Conservation (phyloP, 2,329 filamentous ascomycete species). For the Fusarium sambucinum region DNA sequence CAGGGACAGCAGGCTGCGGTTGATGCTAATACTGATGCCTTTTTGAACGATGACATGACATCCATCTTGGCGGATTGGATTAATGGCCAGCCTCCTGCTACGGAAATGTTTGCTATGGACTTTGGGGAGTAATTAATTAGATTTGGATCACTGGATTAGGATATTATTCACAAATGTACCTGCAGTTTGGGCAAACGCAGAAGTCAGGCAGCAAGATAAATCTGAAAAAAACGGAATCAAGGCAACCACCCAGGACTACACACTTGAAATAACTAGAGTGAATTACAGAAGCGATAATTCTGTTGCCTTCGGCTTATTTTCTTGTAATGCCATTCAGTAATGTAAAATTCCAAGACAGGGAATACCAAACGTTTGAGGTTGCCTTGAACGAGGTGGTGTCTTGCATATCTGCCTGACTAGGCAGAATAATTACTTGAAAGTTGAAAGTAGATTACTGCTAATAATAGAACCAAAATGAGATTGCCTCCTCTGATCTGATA, state of each 20-base stretch:
- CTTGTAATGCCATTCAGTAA: too few relatives aligned
- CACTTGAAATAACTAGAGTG: not conserved
- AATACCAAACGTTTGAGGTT: not conserved
- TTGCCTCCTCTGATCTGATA: fast-evolving
- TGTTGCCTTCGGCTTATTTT: not conserved
- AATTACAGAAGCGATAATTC: not conserved
- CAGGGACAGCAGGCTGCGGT: not conserved
- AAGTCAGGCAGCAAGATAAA: constrained; percentile 1
- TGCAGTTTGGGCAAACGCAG: not conserved
- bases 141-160: not conserved
- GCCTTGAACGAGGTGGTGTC: not conserved
- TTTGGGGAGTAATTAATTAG: constrained; percentile 8
- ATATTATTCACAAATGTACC: not conserved
- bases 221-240: not conserved
- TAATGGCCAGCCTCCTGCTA: constrained; percentile 30
- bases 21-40: not conserved
- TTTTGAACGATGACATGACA: constrained; percentile 34
- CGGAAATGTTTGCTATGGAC: constrained; percentile 36
- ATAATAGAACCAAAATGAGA: not conserved
- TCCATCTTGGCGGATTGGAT: constrained; percentile 38
- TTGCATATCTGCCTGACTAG: constrained; percentile 18
- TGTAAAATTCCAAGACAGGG: not conserved
- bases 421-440: not conserved
- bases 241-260: not conserved
- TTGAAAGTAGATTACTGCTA: fast-evolving